These are phyloP conservation scores for Penicillium soppii DNA, from an alignment of 495 filamentous ascomycete genomes.

Conservation along the genomic window DNA sequence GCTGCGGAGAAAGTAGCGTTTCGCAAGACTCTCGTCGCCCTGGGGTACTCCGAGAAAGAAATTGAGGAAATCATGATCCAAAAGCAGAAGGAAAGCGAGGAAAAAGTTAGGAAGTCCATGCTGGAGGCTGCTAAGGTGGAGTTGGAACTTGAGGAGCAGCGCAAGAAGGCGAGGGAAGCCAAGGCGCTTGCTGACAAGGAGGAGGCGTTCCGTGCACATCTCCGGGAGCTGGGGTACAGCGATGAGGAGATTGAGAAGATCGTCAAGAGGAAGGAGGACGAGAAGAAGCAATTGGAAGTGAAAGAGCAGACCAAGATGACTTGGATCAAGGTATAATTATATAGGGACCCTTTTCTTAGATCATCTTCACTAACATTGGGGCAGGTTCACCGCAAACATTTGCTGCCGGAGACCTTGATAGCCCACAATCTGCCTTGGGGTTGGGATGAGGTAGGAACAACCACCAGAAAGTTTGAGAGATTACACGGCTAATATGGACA, in stretches of 20 bases:
- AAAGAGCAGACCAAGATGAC: conserved; percentile 50
- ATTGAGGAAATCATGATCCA: conserved; percentile 57
- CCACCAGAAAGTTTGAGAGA: not conserved
- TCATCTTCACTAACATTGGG: conserved; percentile 12
- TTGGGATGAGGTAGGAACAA: conserved; percentile 45
- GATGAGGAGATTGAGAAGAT: conserved; percentile 55
- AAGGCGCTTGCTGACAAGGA: conserved; percentile 44
- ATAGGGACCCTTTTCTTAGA: too few species aligned
- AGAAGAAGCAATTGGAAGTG: conserved; percentile 45
- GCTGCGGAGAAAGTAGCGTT: conserved; percentile 50
- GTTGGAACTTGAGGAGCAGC: conserved; percentile 52
- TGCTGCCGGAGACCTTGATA: conserved; percentile 50
- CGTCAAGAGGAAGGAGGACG: conserved; percentile 55
- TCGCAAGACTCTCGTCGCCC: conserved; percentile 33
- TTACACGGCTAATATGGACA: not conserved
- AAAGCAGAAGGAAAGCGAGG: conserved; percentile 56
- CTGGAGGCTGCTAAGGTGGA: conserved; percentile 30
- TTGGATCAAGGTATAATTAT: conserved; percentile 48
- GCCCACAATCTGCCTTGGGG: conserved; percentile 50
- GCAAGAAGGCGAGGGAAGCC: conserved; percentile 21
- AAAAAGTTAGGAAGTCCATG: conserved; percentile 38
- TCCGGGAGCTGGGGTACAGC: conserved; percentile 36
- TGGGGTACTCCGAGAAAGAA: conserved; percentile 45
- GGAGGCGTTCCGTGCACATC: conserved; percentile 45
- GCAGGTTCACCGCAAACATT: conserved; percentile 49